phyloP scores from a whole-genome alignment of 805 yeast species.

The Torulaspora franciscae region DNA sequence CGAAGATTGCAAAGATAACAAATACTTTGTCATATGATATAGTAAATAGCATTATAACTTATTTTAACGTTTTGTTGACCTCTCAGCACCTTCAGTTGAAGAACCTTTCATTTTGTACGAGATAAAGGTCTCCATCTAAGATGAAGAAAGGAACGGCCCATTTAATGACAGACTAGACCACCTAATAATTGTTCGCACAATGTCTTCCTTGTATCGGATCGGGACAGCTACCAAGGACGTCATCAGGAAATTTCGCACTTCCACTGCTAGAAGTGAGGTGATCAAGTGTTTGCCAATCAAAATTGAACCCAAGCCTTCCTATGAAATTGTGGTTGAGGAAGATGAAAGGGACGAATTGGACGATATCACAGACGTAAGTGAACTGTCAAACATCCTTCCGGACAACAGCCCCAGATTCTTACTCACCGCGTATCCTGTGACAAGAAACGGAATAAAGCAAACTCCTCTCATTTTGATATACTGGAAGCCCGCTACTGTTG shows the following conservation, averaged over 20 bases:
- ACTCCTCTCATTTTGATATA: slow-evolving; percentile 77
- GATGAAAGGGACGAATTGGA: slow-evolving; percentile 51
- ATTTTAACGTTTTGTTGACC: slow-evolving; percentile 1
- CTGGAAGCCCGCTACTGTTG: slow-evolving; percentile 82
- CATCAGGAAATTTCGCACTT: slow-evolving; percentile 67
- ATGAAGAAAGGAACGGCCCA: not conserved
- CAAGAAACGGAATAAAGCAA: slow-evolving; percentile 65
- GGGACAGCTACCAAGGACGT: slow-evolving; percentile 54
- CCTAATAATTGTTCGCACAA: slow-evolving; percentile 10
- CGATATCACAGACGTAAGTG: slow-evolving; percentile 46
- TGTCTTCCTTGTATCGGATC: slow-evolving; percentile 56
- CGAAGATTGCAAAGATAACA: slow-evolving; percentile 48
- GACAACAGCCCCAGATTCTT: slow-evolving; percentile 76
- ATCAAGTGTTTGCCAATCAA: slow-evolving; percentile 54
- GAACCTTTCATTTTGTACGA: slow-evolving; percentile 1
- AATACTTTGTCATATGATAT: slow-evolving; percentile 31
- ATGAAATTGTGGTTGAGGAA: slow-evolving; percentile 31
- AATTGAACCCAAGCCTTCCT: slow-evolving; percentile 33
- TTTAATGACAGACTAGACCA: not conserved
- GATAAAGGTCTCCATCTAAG: not conserved
- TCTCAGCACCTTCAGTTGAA: not conserved
- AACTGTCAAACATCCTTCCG: slow-evolving; percentile 70
- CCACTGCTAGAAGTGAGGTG: slow-evolving; percentile 57
- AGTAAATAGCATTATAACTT: not conserved
- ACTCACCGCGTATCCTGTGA: slow-evolving; percentile 70